phyloP scores from a whole-genome alignment of 371 early-diverging fungal species.

The Lichtheimia hyalospora region DNA sequence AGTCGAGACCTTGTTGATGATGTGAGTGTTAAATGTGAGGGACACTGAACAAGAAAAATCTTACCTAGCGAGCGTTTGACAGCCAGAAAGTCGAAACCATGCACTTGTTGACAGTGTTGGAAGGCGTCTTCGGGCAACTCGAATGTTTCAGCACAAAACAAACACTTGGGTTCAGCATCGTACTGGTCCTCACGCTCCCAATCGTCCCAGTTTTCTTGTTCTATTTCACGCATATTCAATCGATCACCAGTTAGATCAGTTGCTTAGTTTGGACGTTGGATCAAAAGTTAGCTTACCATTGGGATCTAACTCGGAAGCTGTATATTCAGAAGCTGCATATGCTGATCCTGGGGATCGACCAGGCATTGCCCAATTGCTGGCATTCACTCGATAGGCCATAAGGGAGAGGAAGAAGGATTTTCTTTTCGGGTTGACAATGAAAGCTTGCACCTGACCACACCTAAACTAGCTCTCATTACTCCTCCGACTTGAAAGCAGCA shows the following conservation, averaged over 20 bases:
- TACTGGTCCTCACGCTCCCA: slow-evolving; percentile 79
- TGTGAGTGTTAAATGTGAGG: not conserved
- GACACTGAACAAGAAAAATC: slow-evolving; percentile 8
- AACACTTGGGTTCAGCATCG: slow-evolving; percentile 60
- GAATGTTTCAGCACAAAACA: slow-evolving; percentile 65
- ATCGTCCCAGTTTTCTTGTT: slow-evolving; percentile 25
- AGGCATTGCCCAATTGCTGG: slow-evolving; percentile 4
- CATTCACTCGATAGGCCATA: slow-evolving; percentile 10
- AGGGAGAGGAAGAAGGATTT: not conserved
- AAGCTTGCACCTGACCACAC: no score
- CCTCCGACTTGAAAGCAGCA: no score
- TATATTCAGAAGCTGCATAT: slow-evolving; percentile 30
- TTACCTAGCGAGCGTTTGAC: slow-evolving; percentile 48
- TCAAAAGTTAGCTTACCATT: slow-evolving; percentile 23
- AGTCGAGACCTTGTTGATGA: slow-evolving; percentile 59
- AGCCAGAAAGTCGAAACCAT: slow-evolving; percentile 72
- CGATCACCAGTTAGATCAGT: not conserved
- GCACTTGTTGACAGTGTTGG: slow-evolving; percentile 60
- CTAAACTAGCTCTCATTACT: no score
- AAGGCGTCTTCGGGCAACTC: slow-evolving; percentile 56
- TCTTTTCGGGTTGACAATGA: no score
- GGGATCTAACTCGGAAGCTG: slow-evolving; percentile 38
- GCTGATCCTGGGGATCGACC: slow-evolving; percentile 5
- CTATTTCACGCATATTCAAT: not conserved
- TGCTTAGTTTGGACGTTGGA: no score